A percentile compares a stretch with the other conserved stretches of the same genome.
Conservation (phyloP, 78 protist genomes). For the Monocercomonoides exilis region DNA sequence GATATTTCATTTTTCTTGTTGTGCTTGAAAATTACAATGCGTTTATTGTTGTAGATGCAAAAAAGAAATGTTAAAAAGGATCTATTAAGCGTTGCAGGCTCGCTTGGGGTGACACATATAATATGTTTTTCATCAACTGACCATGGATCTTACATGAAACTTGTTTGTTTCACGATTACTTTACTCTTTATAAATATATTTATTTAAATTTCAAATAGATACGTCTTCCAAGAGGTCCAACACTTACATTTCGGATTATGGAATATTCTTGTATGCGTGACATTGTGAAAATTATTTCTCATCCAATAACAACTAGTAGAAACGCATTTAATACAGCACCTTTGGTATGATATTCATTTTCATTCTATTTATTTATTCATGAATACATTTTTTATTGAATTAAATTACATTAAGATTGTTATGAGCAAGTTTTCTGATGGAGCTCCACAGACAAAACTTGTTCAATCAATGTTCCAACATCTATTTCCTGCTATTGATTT, state of each 20-base stretch:
- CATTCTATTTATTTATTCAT: neutral
- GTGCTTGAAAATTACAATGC: too few species aligned
- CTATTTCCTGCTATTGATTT: slow-evolving; percentile 72
- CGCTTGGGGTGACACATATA: slow-evolving; percentile 61
- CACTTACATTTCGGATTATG: slow-evolving; percentile 47
- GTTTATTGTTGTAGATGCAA: neutral
- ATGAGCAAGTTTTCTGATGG: slow-evolving; percentile 55
- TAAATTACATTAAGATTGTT: slow-evolving; percentile 53
- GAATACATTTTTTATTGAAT: neutral
- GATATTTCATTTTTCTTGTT: neutral
- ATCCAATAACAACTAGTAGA: slow-evolving; percentile 21
- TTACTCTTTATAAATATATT: too few species aligned
- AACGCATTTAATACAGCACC: neutral
- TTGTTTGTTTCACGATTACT: slow-evolving; percentile 4
- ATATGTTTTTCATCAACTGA: slow-evolving; percentile 44
- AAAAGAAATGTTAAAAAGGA: slow-evolving; percentile 50
- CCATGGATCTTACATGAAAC: slow-evolving; percentile 38
- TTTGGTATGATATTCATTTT: neutral
- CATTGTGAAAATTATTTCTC: slow-evolving; percentile 10
- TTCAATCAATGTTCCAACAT: slow-evolving; percentile 56
- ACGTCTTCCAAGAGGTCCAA: slow-evolving; percentile 67
- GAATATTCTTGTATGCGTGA: slow-evolving; percentile 43
- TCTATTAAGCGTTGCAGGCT: slow-evolving; percentile 54
- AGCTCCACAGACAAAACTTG: slow-evolving; percentile 34
- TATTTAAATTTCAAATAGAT: neutral